Evolutionary conservation across 2,329 filamentous ascomycete species (phyloP).

Genomic region (Metarhizium humberi): DNA sequence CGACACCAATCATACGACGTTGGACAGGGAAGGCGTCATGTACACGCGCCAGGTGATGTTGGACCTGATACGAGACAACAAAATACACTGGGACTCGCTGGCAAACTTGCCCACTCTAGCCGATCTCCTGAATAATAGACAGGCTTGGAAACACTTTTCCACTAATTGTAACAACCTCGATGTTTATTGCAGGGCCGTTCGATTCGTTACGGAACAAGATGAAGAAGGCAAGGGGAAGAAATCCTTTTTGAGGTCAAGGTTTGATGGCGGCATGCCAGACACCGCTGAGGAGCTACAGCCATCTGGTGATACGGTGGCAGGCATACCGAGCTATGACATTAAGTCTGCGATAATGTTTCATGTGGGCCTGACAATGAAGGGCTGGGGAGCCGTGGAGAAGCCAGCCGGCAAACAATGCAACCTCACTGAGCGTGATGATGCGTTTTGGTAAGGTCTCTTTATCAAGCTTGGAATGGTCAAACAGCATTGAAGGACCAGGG

Average conservation of each 20-base stretch:
- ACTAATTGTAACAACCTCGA: slow-evolving; percentile 12
- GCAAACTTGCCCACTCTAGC: slow-evolving; percentile 17
- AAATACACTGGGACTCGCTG: slow-evolving; percentile 19
- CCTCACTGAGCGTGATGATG: not conserved
- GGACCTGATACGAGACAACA: slow-evolving; percentile 15
- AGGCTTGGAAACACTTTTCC: slow-evolving; percentile 4
- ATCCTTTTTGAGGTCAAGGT: not conserved
- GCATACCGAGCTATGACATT: slow-evolving; percentile 2
- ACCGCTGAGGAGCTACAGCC: slow-evolving; percentile 13
- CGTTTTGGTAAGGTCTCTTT: not conserved
- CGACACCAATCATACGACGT: not conserved
- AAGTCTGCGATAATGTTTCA: slow-evolving; percentile 1
- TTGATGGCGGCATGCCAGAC: slow-evolving; percentile 11
- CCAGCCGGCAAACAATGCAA: not conserved
- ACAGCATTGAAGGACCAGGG: not conserved
- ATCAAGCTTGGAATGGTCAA: not conserved
- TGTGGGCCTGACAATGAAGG: slow-evolving; percentile 2
- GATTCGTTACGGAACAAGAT: not conserved
- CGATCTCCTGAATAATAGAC: slow-evolving; percentile 6
- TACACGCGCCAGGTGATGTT: not conserved
- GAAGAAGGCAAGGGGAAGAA: not conserved
- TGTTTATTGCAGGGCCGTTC: slow-evolving; percentile 8
- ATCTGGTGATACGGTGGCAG: not conserved
- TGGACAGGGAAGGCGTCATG: slow-evolving; percentile 9
- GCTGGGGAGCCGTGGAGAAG: slow-evolving; percentile 1